Evolutionary conservation across 1,284 basidiomycete genomes (phyloP).

Genomic region (Mycena citricolor): DNA sequence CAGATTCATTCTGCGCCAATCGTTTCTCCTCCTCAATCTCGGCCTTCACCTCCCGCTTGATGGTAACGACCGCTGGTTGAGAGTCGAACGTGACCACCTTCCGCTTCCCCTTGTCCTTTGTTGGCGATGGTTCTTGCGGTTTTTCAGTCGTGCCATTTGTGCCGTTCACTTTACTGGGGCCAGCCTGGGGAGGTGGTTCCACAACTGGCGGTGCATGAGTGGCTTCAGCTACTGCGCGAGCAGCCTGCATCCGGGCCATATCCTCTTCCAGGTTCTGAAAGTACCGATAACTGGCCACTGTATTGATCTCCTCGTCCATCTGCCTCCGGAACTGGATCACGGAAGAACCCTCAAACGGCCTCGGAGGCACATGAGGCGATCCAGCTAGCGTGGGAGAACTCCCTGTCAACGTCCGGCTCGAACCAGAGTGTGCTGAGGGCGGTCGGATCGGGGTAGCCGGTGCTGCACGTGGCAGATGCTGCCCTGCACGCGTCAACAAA

Average conservation of each 20-base stretch:
- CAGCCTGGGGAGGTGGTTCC: conserved; percentile 17
- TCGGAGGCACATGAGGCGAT: conserved; percentile 32
- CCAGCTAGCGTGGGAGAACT: conserved; percentile 26
- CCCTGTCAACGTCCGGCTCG: conserved; percentile 28
- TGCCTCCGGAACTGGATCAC: conserved; percentile 53
- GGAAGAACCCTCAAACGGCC: conserved; percentile 31
- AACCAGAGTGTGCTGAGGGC: conserved; percentile 8
- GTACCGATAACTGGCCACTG: conserved; percentile 66
- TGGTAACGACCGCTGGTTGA: conserved; percentile 51
- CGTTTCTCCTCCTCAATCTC: conserved; percentile 33
- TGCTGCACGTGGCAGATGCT: conserved; percentile 3
- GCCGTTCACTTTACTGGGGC: conserved; percentile 26
- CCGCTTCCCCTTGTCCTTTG: conserved; percentile 56
- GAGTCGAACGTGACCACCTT: conserved; percentile 66
- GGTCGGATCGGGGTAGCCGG: conserved; percentile 20
- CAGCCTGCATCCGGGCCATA: conserved; percentile 36
- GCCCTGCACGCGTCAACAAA: conserved; percentile 45
- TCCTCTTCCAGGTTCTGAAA: conserved; percentile 63
- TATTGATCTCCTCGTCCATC: conserved; percentile 61
- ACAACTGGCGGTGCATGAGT: conserved; percentile 3
- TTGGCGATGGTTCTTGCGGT: conserved; percentile 19
- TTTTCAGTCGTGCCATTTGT: conserved; percentile 25
- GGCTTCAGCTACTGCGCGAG: neutral
- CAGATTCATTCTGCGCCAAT: conserved; percentile 29
- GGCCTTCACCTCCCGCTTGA: conserved; percentile 37